Base-by-base conservation (phyloP, 1,284 basidiomycete genomes). In the Ganoderma meredithae region DNA sequence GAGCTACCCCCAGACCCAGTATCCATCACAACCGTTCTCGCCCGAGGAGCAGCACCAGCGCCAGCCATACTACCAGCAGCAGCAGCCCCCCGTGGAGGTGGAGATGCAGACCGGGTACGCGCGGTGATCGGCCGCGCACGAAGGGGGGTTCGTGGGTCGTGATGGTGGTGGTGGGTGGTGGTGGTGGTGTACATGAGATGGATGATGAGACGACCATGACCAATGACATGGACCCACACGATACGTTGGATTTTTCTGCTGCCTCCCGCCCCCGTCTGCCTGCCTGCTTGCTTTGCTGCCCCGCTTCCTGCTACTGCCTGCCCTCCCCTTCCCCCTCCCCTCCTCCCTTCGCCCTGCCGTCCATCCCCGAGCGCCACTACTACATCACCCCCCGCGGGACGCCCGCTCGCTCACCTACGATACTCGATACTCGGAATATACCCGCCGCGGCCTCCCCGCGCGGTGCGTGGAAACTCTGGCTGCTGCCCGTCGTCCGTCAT, bases 81-180 rank as follows among this genome's bases (percentile, higher is more conserved):
- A 31, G 27, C 76, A 79, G 66, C 75, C 27, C 27, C 27, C 27
- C 27, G 27, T 74, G 9, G 70, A 77, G n/a, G 69, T 80, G 53
- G 80, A 80, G 75, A 75, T 80, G 78, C 79, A 78, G 74, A 64
- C 62, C 41, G 76, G 79, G 27, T 78, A 76, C 53, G 76, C 77
- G 31, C 77, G 74, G 71, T 80, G 76, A 79, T 58, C 56, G 55
- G 12, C 63, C 27, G n/a, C 58, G 36, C 63, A 52, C 36, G 44
- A 60, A 60, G 59, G 59, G 66, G 65, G 66, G 36, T 7, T 2
- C 7, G 6, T 36, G 36, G 6, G 36, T 7, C 27, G 27, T 31
- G 27, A 6, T 36, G 36, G 36, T 36, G 6, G 36, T 36, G 36
- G 33, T 36, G 33, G 3, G 33, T 36, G 33, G 36, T 36, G 36